phyloP scores from a whole-genome alignment of 2,329 filamentous ascomycete species.

The Aspergillus niger region DNA sequence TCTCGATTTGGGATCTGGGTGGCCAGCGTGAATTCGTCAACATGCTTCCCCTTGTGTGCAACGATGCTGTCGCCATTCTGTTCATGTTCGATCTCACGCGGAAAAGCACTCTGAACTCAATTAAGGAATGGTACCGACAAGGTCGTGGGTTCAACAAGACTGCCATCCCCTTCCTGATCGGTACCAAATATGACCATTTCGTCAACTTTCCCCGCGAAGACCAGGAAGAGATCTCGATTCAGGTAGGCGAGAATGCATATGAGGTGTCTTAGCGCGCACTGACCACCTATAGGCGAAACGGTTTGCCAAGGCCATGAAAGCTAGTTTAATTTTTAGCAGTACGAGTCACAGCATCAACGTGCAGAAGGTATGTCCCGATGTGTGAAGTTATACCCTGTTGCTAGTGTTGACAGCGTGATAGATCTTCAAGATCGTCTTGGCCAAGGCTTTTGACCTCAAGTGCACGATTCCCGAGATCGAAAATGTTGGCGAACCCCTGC shows the following conservation, averaged over 20 bases:
- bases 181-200: constrained; percentile 99
- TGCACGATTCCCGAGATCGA: constrained; percentile 99
- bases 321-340: constrained; percentile 95
- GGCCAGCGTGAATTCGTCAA: constrained; percentile 99
- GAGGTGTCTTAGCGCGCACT: constrained; percentile 15
- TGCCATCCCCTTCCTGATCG: constrained; percentile 95
- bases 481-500: constrained; percentile 91
- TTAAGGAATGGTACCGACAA: constrained; percentile 99
- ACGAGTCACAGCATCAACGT: constrained; percentile 99
- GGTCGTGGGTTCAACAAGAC: constrained; percentile 99
- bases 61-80: constrained; percentile 95
- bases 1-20: constrained; percentile 98
- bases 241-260: constrained; percentile 57
- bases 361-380: constrained; percentile 71
- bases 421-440: constrained; percentile 99
- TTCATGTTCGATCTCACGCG: constrained; percentile 99
- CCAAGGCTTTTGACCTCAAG: constrained; percentile 97
- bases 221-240: constrained; percentile 97
- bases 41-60: constrained; percentile 99
- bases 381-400: neutral
- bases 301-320: constrained; percentile 98
- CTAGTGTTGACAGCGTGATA: constrained; percentile 46
- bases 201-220: constrained; percentile 97
- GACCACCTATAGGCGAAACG: constrained; percentile 69
- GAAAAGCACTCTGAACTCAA: constrained; percentile 97